Base-by-base conservation (phyloP, 2,329 filamentous ascomycete species). In the Exophiala dermatitidis region DNA sequence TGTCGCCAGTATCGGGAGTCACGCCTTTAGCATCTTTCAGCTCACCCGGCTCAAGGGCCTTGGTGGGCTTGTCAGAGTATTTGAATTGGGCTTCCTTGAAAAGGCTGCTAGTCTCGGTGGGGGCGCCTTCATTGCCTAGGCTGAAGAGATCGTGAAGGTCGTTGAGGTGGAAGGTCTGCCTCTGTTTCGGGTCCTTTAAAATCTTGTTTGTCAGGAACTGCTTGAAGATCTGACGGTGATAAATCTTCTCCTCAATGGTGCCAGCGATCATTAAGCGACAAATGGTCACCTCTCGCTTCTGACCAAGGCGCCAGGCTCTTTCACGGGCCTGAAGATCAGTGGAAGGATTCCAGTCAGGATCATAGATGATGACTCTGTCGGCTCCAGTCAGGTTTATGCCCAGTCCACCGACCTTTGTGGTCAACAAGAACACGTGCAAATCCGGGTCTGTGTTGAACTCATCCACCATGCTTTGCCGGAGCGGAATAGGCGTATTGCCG, bases 221-320 rank as follows among this genome's bases (percentile, higher is more conserved):
- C 70, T 98, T 98, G 77, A 95, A 98, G 47, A 98, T 93, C 66
- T 98, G 93, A 10, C 94, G 86, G 69, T 98, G 91, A 59, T 97
- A 98, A 31, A 98, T 98, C 73, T 98, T 98, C 70, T 98, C 93
- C 67, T 98, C 93, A 28, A 98, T 98, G 0, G 94, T 98, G 1
- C 93, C 93, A 3, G 91, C 89, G 3, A 89, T 95, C 87, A 98
- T 95, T n/a, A 98, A 77, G 34, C 94, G 86, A 68, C 96, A 98
- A 26, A 98, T 95, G 3, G 89, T 90, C 30, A 98, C 93, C 45
- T 95, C 89, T 50, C 86, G 85, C 69, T 94, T 96, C 72, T 98
- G 93, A 0, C 93, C 93, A 1, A 98, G 74, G 53, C 93, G 83
- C 93, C 93, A 98, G 4, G 94, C 93, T 64, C 93, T 82, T 70